phyloP scores from a whole-genome alignment of 352 stramenopile species.

The Globisporangium barbulae region DNA sequence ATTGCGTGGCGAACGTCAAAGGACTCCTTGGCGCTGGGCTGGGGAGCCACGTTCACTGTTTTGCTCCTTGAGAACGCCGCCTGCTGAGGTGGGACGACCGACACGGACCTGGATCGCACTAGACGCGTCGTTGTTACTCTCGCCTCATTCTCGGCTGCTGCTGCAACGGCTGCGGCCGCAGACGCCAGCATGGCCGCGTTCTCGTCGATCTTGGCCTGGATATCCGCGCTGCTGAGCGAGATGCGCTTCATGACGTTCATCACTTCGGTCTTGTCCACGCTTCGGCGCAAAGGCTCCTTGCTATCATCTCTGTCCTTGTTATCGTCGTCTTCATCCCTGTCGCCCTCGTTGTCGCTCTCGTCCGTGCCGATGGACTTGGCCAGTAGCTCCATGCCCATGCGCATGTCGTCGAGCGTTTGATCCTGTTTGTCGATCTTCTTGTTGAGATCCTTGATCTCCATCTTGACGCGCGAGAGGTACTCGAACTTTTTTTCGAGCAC shows the following conservation, averaged over 20 bases:
- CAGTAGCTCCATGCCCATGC: slow-evolving; percentile 51
- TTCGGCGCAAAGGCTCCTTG: not conserved
- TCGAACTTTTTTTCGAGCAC: slow-evolving; percentile 73
- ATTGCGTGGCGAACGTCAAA: not conserved
- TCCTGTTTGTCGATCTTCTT: slow-evolving; percentile 59
- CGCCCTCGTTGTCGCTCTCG: slow-evolving; percentile 49
- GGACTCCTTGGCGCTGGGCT: not conserved
- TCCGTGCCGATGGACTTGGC: slow-evolving; percentile 62
- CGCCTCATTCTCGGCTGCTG: not conserved
- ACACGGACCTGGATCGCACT: slow-evolving; percentile 4
- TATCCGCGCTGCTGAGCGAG: slow-evolving; percentile 11
- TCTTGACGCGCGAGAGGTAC: slow-evolving; percentile 66
- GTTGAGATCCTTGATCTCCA: slow-evolving; percentile 67
- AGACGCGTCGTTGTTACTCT: not conserved
- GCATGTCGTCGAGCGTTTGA: slow-evolving; percentile 57
- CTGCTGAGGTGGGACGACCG: not conserved
- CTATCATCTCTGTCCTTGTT: not conserved
- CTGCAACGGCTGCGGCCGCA: not conserved
- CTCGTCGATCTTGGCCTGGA: slow-evolving; percentile 18
- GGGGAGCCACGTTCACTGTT: not conserved
- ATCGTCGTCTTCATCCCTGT: slow-evolving; percentile 15
- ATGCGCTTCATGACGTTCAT: slow-evolving; percentile 18
- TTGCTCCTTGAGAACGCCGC: slow-evolving; percentile 7
- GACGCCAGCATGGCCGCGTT: slow-evolving; percentile 1
- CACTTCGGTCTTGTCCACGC: slow-evolving; percentile 4